Evolutionary conservation across 768 basidiomycete genomes (phyloP).

Genomic region (Flagelloscypha sp.): DNA sequence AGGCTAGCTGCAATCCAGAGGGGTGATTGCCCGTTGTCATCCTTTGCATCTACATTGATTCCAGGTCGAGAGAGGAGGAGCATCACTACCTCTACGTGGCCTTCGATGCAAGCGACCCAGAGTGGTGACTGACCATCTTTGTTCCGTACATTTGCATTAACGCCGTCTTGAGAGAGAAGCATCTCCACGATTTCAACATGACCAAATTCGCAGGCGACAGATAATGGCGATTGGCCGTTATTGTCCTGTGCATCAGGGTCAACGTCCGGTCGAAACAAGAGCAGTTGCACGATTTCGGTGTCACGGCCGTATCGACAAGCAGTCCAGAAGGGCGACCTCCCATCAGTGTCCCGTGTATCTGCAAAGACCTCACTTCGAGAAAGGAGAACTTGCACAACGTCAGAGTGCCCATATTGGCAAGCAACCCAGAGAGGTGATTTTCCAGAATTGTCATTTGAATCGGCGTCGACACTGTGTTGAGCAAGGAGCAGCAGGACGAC

Average conservation of each 20-base stretch:
- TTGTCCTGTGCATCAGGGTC: neutral
- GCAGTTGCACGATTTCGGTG: constrained; percentile 1
- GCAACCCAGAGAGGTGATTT: too few relatives aligned
- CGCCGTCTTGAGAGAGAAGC: neutral
- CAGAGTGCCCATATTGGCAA: too few relatives aligned
- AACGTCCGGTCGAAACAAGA: neutral
- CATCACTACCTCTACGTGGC: neutral
- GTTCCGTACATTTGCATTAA: neutral
- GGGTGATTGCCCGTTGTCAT: neutral
- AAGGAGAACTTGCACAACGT: too few relatives aligned
- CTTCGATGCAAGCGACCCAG: neutral
- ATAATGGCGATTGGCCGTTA: neutral
- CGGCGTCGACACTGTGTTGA: neutral
- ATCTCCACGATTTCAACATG: neutral
- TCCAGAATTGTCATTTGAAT: too few relatives aligned
- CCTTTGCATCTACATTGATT: neutral
- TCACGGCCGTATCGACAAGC: too few relatives aligned
- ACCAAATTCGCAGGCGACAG: neutral
- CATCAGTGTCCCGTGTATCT: too few relatives aligned
- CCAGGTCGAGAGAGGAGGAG: neutral
- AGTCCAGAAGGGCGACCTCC: too few relatives aligned
- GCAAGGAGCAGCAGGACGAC: neutral
- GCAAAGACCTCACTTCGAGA: too few relatives aligned
- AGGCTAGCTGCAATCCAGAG: neutral
- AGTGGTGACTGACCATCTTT: neutral